A percentile compares a stretch with the other conserved stretches of the same genome.
Conservation (phyloP, 768 basidiomycete genomes). For the Amanita jacksonii region DNA sequence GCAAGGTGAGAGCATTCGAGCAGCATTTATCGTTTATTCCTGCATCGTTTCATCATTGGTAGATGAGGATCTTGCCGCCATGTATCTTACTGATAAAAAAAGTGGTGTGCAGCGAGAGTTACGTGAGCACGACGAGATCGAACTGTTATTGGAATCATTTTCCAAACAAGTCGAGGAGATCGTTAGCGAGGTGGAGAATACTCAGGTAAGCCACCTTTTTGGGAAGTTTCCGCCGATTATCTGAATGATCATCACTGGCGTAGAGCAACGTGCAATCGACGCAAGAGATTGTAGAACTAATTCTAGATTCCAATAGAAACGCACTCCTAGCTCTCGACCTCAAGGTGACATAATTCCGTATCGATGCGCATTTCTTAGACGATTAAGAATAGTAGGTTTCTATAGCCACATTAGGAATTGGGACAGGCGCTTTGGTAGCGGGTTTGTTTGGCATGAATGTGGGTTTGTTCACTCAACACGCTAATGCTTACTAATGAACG, state of each 20-base stretch:
- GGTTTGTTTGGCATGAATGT: constrained; percentile 98
- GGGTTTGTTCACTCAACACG: constrained; percentile 21
- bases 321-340: constrained; percentile 85
- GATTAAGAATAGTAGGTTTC: constrained; percentile 47
- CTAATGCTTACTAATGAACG: constrained; percentile 3
- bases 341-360: constrained; percentile 38
- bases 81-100: constrained; percentile 90
- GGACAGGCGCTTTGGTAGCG: constrained; percentile 81
- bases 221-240: neutral
- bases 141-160: constrained; percentile 89
- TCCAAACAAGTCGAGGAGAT: constrained; percentile 96
- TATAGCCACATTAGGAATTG: constrained; percentile 91
- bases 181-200: constrained; percentile 85
- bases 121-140: constrained; percentile 87
- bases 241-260: constrained; percentile 5
- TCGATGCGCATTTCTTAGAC: neutral
- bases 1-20: constrained; percentile 45
- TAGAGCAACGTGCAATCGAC: constrained; percentile 93
- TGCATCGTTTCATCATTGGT: neutral
- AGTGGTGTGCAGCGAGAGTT: constrained; percentile 46
- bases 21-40: no score
- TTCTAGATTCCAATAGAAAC: constrained; percentile 94
- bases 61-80: constrained; percentile 93
- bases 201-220: constrained; percentile 43
- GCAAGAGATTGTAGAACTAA: constrained; percentile 95